Evolutionary conservation across 1,139 yeast species (phyloP), one percentile per base, ranked within the genome.

Genomic region (Kodamaea sp.): DNA sequence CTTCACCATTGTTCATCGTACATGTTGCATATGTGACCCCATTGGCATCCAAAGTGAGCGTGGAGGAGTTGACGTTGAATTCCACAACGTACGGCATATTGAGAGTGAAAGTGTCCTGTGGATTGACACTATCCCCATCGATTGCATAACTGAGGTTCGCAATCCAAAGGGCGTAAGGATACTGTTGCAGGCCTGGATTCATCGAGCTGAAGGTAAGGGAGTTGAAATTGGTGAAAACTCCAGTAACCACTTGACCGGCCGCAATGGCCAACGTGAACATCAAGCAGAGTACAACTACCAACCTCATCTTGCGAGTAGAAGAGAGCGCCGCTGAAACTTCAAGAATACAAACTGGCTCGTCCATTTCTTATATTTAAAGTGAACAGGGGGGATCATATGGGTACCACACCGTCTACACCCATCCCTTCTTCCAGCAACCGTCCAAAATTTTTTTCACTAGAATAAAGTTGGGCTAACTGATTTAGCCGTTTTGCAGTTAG

Each of bases 51-150:
- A 62, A 50, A 14, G 37, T 28, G 4, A 60, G 30, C 4, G 48
- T 25, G 6, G 40, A 5, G 13, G 46, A 24, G 5, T 45, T 19
- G 6, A 58, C 29, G 4, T 63, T 56, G 32, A 61, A 59, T 35
- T 58, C 59, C 39, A 50, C 61, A 3, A 58, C 67, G 46, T 63
- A 52, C 3, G 66, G 66, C 44, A 63, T 41, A 13, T 34, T 35
- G 31, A 63, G 55, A 1, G 56, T 46, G 44, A 63, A 62, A 6
- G 67, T 61, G 38, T 63, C 69, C 11, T 66, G 66, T 0, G 63
- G 37, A 2, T 33, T 21, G 3, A 53, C 49, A 1, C 43, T 34
- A 5, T 49, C 16, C n/a, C 57, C 57, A 9, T 37, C 31, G 6
- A 63, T 43, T 1, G 31, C 23, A 67, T 68, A 63, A 4, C 39